Percentiles rank a stretch among this genome's conserved stretches.
Conservation (phyloP, 2,329 filamentous ascomycete genomes). For the Xylariaceae sp. region DNA sequence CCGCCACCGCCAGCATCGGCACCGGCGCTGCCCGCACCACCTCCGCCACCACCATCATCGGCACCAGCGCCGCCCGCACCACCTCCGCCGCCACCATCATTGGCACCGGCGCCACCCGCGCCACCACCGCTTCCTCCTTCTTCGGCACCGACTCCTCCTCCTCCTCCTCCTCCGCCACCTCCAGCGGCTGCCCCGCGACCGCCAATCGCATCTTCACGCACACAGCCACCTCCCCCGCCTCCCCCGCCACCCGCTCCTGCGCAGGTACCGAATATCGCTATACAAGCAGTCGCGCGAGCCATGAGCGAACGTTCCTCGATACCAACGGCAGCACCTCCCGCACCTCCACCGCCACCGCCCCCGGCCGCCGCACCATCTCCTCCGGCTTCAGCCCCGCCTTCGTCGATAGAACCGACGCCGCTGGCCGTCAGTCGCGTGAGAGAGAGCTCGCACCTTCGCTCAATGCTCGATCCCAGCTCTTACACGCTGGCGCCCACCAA, state of each 20-base stretch:
- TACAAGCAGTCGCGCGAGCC: conserved; percentile 37
- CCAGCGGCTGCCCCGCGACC: conserved; percentile 19
- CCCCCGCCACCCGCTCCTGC: conserved; percentile 3
- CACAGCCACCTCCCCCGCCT: conserved; percentile 35
- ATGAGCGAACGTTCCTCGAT: conserved; percentile 32
- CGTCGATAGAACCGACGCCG: conserved; percentile 26
- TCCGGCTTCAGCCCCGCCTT: conserved; percentile 38
- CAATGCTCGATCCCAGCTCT: conserved; percentile 66
- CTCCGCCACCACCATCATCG: conserved; percentile 28
- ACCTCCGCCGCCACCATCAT: conserved; percentile 30
- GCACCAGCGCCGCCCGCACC: conserved; percentile 27
- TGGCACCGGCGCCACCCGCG: conserved; percentile 20
- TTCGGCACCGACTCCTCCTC: conserved; percentile 42
- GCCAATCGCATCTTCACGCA: conserved; percentile 26
- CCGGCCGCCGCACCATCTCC: conserved; percentile 39
- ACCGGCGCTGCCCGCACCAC: conserved; percentile 40
- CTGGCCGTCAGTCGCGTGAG: conserved; percentile 34
- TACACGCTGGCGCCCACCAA: conserved; percentile 65
- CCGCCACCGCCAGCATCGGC: conserved; percentile 41
- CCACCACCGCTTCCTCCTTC: conserved; percentile 39
- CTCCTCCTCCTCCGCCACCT: conserved; percentile 34
- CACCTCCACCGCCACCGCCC: conserved; percentile 34
- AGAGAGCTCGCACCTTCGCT: conserved; percentile 44
- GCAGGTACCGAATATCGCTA: conserved; percentile 33
- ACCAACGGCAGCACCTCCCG: conserved; percentile 31